These are phyloP conservation scores for Malus hybrid DNA, from an alignment of 331 rosid genomes.

Conservation along the genomic window DNA sequence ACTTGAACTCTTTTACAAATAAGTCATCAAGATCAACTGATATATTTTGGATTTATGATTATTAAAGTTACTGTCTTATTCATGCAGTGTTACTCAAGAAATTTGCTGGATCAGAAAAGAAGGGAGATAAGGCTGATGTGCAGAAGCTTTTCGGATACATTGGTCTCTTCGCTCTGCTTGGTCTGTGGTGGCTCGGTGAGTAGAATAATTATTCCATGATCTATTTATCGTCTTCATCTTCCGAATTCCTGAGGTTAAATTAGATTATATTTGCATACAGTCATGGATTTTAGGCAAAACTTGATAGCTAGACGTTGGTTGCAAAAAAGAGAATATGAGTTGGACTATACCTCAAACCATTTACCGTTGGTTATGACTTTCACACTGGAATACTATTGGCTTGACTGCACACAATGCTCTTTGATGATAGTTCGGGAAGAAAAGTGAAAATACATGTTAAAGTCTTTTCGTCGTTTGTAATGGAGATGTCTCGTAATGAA, in stretches of 20 bases:
- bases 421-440: not conserved
- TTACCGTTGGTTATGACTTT: not conserved
- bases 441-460: not conserved
- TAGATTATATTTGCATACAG: not conserved
- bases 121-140: constrained; percentile 58
- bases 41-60: not conserved
- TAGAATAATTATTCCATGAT: not conserved
- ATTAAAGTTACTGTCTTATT: constrained; percentile 3
- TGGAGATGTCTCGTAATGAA: not conserved
- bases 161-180: constrained; percentile 62
- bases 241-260: not conserved
- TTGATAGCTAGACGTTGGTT: not conserved
- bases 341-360: not conserved
- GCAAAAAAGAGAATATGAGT: not conserved
- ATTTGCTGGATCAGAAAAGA: constrained; percentile 58
- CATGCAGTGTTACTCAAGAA: constrained; percentile 61
- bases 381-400: not conserved
- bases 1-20: not conserved
- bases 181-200: constrained; percentile 89
- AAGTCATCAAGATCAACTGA: not conserved
- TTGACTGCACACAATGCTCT: not conserved
- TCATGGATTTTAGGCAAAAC: not conserved
- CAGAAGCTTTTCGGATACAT: constrained; percentile 67
- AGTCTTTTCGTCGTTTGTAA: not conserved
- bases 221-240: not conserved